Conservation (phyloP, 805 yeast species). For the Cyberlindnera nakhonratchasimensis region DNA sequence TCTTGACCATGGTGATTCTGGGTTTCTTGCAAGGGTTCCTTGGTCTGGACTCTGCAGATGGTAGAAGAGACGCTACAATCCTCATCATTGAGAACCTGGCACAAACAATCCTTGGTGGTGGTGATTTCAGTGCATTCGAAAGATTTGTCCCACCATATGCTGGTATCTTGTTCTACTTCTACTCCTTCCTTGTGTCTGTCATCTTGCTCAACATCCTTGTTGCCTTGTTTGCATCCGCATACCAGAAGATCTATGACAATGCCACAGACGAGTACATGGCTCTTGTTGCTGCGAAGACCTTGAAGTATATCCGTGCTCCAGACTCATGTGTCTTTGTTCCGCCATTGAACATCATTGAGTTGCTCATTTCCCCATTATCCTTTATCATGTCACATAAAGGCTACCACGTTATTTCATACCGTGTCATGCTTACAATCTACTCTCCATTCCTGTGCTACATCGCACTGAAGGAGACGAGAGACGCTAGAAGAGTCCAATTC, state of each 20-base stretch:
- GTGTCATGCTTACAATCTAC: conserved; percentile 62
- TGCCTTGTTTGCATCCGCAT: conserved; percentile 84
- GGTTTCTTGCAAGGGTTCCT: conserved; percentile 87
- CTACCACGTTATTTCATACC: conserved; percentile 44
- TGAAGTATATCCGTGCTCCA: conserved; percentile 83
- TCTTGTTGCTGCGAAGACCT: conserved; percentile 76
- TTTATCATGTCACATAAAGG: conserved; percentile 34
- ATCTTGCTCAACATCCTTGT: conserved; percentile 77
- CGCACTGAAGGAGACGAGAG: conserved; percentile 59
- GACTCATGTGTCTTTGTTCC: conserved; percentile 83
- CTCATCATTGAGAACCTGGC: conserved; percentile 61
- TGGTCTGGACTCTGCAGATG: conserved; percentile 86
- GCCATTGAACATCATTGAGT: conserved; percentile 74
- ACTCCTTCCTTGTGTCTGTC: conserved; percentile 70
- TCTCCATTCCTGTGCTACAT: conserved; percentile 62
- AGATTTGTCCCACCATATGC: conserved; percentile 85
- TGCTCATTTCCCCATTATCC: conserved; percentile 45
- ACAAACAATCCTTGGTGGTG: conserved; percentile 70
- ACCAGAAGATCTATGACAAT: conserved; percentile 74
- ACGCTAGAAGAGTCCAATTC: conserved; percentile 67
- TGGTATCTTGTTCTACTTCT: conserved; percentile 68
- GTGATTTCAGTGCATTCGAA: conserved; percentile 66
- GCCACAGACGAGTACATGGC: conserved; percentile 85
- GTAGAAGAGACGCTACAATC: conserved; percentile 69
- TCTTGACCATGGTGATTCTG: conserved; percentile 62